phyloP scores from a whole-genome alignment of 495 filamentous ascomycete species.

The Tuber magnatum region DNA sequence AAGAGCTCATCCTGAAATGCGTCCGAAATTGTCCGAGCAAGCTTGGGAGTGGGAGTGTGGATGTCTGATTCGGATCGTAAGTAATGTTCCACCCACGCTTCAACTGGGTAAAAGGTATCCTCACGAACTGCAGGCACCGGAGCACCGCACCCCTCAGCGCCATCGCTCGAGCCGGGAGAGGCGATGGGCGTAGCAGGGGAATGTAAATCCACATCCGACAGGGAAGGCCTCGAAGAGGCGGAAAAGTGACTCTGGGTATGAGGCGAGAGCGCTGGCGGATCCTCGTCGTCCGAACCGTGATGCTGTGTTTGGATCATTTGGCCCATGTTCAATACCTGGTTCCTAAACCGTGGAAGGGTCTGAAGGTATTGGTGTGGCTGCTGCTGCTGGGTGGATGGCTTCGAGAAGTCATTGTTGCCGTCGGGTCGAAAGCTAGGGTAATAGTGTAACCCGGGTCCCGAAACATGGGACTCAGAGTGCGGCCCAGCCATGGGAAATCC shows the following conservation, averaged over 20 bases:
- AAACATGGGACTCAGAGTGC: constrained; percentile 22
- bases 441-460: constrained; percentile 22
- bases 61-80: constrained; percentile 50
- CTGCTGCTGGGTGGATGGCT: constrained; percentile 8
- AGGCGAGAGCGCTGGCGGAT: constrained; percentile 37
- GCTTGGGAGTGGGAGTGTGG: constrained; percentile 58
- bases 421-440: constrained; percentile 8
- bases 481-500: constrained; percentile 15
- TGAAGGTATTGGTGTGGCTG: constrained; percentile 37
- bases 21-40: constrained; percentile 80
- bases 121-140: constrained; percentile 43
- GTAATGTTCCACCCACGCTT: constrained; percentile 55
- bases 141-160: constrained; percentile 23
- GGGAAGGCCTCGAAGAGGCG: constrained; percentile 32
- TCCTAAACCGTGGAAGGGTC: constrained; percentile 21
- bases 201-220: constrained; percentile 35
- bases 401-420: constrained; percentile 4
- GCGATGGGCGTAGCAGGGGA: constrained; percentile 35
- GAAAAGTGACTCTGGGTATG: constrained; percentile 26
- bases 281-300: constrained; percentile 32
- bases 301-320: constrained; percentile 11
- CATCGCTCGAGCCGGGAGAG: constrained; percentile 27
- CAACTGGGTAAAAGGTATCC: constrained; percentile 46
- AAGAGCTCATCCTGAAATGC: constrained; percentile 79
- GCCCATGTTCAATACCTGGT: constrained; percentile 11